phyloP scores from a whole-genome alignment of 2,329 filamentous ascomycete species.

The Alternaria infectoria region DNA sequence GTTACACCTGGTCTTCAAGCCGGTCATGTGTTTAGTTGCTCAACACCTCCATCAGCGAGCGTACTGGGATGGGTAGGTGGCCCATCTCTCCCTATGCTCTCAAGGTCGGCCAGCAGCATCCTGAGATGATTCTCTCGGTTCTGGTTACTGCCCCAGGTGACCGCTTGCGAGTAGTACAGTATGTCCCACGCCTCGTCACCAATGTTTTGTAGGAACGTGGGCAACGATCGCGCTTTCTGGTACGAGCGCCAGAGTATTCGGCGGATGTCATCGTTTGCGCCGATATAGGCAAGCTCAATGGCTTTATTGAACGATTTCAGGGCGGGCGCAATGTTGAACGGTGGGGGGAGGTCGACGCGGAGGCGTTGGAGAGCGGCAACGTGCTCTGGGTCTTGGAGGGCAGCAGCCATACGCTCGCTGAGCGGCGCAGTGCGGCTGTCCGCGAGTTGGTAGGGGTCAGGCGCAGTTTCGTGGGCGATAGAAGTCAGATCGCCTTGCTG shows the following conservation, averaged over 20 bases:
- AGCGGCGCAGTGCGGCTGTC: slow-evolving; percentile 30
- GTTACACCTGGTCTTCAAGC: not conserved
- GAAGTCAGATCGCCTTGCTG: slow-evolving; percentile 18
- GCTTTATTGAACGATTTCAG: slow-evolving; percentile 45
- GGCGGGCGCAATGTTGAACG: slow-evolving; percentile 41
- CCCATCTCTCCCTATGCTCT: slow-evolving; percentile 39
- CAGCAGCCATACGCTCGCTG: slow-evolving; percentile 32
- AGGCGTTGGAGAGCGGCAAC: slow-evolving; percentile 33
- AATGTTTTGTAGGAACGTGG: slow-evolving; percentile 41
- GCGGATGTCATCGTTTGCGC: slow-evolving; percentile 44
- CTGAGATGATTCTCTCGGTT: slow-evolving; percentile 40
- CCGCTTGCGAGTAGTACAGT: slow-evolving; percentile 47
- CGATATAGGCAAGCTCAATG: slow-evolving; percentile 43
- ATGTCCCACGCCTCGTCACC: slow-evolving; percentile 48
- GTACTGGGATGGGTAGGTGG: slow-evolving; percentile 43
- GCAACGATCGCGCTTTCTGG: slow-evolving; percentile 38
- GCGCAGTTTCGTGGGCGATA: slow-evolving; percentile 30
- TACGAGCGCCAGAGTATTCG: slow-evolving; percentile 48
- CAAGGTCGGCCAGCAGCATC: slow-evolving; percentile 37
- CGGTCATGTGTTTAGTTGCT: not conserved
- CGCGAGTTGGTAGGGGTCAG: slow-evolving; percentile 38
- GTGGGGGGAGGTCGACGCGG: slow-evolving; percentile 35
- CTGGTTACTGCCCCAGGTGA: slow-evolving; percentile 43
- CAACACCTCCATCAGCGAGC: slow-evolving; percentile 11
- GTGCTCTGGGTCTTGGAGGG: slow-evolving; percentile 38